Base-by-base conservation (phyloP, 106 monocot genomes). In the Platanthera guangdongensis region DNA sequence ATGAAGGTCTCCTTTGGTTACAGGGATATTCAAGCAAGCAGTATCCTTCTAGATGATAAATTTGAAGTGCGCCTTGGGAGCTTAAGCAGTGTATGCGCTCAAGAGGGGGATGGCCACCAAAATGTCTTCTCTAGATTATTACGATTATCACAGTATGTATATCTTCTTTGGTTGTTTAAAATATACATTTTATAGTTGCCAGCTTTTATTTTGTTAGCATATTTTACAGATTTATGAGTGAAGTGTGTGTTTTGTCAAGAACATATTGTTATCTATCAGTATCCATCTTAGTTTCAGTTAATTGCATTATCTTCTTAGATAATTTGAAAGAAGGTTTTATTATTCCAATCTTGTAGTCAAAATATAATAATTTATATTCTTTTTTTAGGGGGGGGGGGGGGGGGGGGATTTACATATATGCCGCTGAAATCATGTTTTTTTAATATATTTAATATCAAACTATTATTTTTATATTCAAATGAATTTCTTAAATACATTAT, bases 21-120 rank as follows among this genome's bases (percentile, higher is more conserved):
- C 76, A 90, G 90, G 73, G 90, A 90, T 76, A 60, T 90, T 48
- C 87, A 87, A 77, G 87, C 90, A 15, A 90, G 81, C 74, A 90
- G 90, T 74, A 83, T 90, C 45, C 87, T 90, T 83, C 90, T 90
- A 32, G 90, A 90, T 74, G 87, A 90, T 74, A 90, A 87, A 81
- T 90, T 84, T 83, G 90, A 90, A 73, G 90, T 90, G 25, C 81
- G 87, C 8, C 85, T 90, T 49, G 90, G 90, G 62, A 90, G 90
- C 79, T 82, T 90, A 52, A 90, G 87, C 68, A 70, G 83, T 15
- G 81, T 68, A 13, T 87, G 85, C 32, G 30, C 74, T 57, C 81
- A 90, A 83, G 90, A 81, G 81, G 82, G 82, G 47, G 87, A 87
- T 39, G 71, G 51, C 4, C 83, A 85, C 57, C 87, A 80, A 14